Base-by-base conservation (phyloP, 495 filamentous ascomycete genomes). In the Tuber brumale region DNA sequence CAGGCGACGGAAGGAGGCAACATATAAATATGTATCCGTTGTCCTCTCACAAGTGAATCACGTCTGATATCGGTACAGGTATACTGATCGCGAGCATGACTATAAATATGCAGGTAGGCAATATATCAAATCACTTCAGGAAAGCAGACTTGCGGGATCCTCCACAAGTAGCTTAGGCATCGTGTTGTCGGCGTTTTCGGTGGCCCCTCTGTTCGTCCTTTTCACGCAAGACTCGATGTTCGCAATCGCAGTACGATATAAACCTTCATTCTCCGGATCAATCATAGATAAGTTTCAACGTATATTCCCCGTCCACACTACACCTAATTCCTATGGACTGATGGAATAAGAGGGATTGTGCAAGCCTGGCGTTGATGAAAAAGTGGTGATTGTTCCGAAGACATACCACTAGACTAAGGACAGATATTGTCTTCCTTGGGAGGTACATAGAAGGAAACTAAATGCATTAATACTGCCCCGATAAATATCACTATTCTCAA, bases 161-260 rank as follows among this genome's bases (percentile, higher is more conserved):
- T 82, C 80, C 19, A 77, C 37, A 44, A 81, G 81, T 41, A 82
- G 42, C 31, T 82, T 76, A 37, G 81, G 81, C 18, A 80, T 76
- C 23, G 81, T 82, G 45, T 77, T 77, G 46, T 82, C 78, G 69
- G 82, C 76, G 14, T 41, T 69, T 72, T 73, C 57, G 46, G 75
- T 69, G 69, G 82, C 78, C 69, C 45, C 48, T 48, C 78, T 75
- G 70, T 72, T 82, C 69, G 70, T 72, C 66, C 21, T 74, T 23
- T 76, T 77, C 42, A 81, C 75, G 27, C 80, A 82, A 27, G 73
- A 78, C 43, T 82, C 81, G 70, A 82, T 82, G 74, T 82, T 78
- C 44, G 75, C 76, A 72, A 76, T 80, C 70, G 78, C 81, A 57
- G 66, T 69, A 44, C 77, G 77, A 51, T 82, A 82, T 41, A 80